phyloP scores from a whole-genome alignment of 495 filamentous ascomycete species.

The Letharia lupina region DNA sequence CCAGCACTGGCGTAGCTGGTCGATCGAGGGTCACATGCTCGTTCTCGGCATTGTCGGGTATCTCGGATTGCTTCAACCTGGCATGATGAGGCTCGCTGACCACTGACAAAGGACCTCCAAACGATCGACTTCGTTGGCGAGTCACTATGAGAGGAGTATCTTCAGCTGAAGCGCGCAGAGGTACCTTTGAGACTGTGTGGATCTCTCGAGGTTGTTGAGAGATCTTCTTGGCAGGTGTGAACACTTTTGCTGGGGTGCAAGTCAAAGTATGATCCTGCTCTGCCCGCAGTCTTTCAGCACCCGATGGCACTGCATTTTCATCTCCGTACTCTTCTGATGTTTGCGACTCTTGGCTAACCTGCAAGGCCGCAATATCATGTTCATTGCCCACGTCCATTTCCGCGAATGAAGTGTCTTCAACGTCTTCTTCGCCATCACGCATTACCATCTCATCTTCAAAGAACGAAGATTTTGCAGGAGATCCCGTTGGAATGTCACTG shows the following conservation, averaged over 20 bases:
- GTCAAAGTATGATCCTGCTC: constrained; percentile 23
- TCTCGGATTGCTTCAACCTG: constrained; percentile 11
- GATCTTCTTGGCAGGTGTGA: constrained; percentile 31
- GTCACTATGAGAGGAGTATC: constrained; percentile 49
- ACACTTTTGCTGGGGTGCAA: constrained; percentile 29
- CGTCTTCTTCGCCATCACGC: constrained; percentile 32
- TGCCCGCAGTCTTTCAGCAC: constrained; percentile 36
- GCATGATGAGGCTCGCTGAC: neutral
- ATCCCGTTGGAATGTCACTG: constrained; percentile 16
- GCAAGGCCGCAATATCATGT: constrained; percentile 26
- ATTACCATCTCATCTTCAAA: constrained; percentile 52
- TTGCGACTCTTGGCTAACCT: constrained; percentile 36
- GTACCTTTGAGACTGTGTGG: constrained; percentile 69
- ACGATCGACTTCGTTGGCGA: constrained; percentile 46
- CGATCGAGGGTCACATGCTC: constrained; percentile 23
- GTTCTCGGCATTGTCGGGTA: constrained; percentile 17
- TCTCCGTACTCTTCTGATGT: constrained; percentile 56
- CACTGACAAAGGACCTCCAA: constrained; percentile 33
- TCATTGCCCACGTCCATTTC: constrained; percentile 29
- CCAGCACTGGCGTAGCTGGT: constrained; percentile 17
- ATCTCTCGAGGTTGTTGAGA: constrained; percentile 36
- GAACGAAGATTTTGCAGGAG: constrained; percentile 37
- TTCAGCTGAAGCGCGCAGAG: constrained; percentile 59
- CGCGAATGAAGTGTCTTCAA: constrained; percentile 19
- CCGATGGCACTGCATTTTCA: constrained; percentile 50